Percentiles rank a stretch among this genome's conserved stretches.
phyloP scores from a whole-genome alignment of 2,329 filamentous ascomycete species.

The Madurella mycetomatis region DNA sequence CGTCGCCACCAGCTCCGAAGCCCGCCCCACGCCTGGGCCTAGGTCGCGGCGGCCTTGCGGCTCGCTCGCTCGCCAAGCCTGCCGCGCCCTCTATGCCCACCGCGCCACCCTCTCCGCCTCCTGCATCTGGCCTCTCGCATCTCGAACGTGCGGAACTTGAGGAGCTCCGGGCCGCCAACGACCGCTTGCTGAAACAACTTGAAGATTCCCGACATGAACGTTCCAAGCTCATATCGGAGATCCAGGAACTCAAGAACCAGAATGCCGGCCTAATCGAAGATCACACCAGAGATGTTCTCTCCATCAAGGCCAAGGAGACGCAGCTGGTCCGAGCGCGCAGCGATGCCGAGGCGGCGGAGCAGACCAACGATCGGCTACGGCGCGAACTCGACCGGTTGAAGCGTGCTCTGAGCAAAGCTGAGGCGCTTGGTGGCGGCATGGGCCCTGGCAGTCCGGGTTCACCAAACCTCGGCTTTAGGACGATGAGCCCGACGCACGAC shows the following conservation, averaged over 20 bases:
- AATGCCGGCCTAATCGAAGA: conserved; percentile 97
- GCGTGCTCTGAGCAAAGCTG: conserved; percentile 67
- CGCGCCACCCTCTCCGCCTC: conserved; percentile 53
- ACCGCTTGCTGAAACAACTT: conserved; percentile 66
- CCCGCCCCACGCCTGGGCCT: conserved; percentile 60
- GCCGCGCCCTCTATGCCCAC: conserved; percentile 46
- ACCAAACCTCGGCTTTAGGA: conserved; percentile 29
- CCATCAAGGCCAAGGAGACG: conserved; percentile 97
- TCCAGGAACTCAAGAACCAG: conserved; percentile 92
- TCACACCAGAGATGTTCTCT: conserved; percentile 89
- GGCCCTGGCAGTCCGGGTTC: conserved; percentile 30
- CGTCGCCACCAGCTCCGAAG: conserved; percentile 46
- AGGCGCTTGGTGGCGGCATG: conserved; percentile 42
- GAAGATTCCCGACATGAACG: conserved; percentile 82
- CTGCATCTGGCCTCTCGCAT: conserved; percentile 62
- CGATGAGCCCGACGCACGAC: conserved; percentile 52
- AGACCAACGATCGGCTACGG: conserved; percentile 75
- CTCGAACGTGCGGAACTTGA: conserved; percentile 91
- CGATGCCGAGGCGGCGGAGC: conserved; percentile 84
- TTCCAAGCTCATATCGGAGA: conserved; percentile 75
- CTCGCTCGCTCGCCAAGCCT: conserved; percentile 79
- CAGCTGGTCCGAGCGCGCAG: conserved; percentile 88
- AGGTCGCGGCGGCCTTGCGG: conserved; percentile 77
- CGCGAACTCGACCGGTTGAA: conserved; percentile 92
- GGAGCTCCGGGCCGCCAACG: conserved; percentile 78